Evolutionary conservation across 202 grass and related monocot genomes (phyloP).

Genomic region (Carex arenaria): DNA sequence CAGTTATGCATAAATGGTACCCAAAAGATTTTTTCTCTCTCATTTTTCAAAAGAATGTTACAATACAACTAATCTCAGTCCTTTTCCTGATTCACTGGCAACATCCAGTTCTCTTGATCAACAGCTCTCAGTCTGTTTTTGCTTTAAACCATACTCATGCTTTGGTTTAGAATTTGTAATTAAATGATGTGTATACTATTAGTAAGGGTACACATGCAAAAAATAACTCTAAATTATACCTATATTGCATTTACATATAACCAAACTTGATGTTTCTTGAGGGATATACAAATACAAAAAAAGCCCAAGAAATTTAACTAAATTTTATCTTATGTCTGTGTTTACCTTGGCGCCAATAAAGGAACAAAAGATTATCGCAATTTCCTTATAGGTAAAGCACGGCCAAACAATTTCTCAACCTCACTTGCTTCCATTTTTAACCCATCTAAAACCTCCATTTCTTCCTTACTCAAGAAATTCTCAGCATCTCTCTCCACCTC

Average conservation of each 20-base stretch:
- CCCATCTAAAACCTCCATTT: conserved; percentile 81
- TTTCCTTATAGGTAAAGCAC: conserved; percentile 75
- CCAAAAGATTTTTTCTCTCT: no score
- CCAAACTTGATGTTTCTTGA: background rate
- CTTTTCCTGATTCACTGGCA: no score
- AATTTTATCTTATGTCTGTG: background rate
- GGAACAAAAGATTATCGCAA: conserved; percentile 40
- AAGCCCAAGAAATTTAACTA: background rate
- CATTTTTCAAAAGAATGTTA: no score
- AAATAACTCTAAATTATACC: background rate
- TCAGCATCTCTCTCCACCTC: conserved; percentile 51
- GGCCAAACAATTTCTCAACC: conserved; percentile 72
- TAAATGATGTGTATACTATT: background rate
- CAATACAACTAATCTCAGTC: no score
- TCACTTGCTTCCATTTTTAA: conserved; percentile 79
- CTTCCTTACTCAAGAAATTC: conserved; percentile 87
- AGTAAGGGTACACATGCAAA: background rate
- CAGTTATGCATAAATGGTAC: no score
- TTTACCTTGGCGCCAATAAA: background rate
- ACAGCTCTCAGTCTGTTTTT: no score
- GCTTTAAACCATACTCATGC: no score
- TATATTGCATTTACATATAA: background rate
- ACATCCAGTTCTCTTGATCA: no score
- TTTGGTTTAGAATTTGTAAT: background rate
- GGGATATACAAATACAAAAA: background rate